Percentiles rank a stretch among this genome's conserved stretches.
phyloP scores from a whole-genome alignment of 2,329 filamentous ascomycete species.

The Orbilia brochopaga region DNA sequence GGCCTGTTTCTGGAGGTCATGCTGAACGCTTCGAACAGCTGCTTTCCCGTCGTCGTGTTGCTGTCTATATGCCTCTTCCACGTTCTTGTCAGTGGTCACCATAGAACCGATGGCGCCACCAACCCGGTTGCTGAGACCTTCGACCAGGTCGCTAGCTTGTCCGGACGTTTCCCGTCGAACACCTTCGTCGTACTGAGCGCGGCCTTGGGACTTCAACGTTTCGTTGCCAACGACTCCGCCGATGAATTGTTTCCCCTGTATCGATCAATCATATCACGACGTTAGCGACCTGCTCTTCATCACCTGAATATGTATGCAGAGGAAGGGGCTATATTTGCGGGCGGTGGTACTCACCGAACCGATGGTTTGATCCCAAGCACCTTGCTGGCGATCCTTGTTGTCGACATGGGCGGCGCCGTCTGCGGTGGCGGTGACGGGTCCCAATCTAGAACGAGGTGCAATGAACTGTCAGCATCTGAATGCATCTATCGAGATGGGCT shows the following conservation, averaged over 20 bases:
- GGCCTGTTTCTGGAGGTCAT: constrained; percentile 37
- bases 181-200: constrained; percentile 78
- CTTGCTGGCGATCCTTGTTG: constrained; percentile 72
- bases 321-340: not conserved
- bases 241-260: constrained; percentile 73
- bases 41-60: constrained; percentile 47
- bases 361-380: constrained; percentile 86
- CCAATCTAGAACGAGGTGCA: constrained; percentile 59
- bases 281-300: not conserved
- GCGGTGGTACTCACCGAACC: constrained; percentile 62
- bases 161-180: constrained; percentile 82
- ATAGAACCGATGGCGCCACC: constrained; percentile 24
- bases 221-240: constrained; percentile 78
- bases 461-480: not conserved
- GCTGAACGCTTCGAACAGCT: constrained; percentile 34
- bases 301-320: not conserved
- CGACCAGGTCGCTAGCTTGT: constrained; percentile 75
- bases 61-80: constrained; percentile 29
- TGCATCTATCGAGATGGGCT: not conserved
- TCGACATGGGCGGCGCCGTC: constrained; percentile 75
- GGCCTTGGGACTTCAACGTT: constrained; percentile 74
- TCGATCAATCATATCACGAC: not conserved
- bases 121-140: constrained; percentile 64
- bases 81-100: constrained; percentile 17
- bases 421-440: constrained; percentile 71